Evolutionary conservation across 768 basidiomycete genomes (phyloP), one percentile per base, ranked within the genome.

Genomic region (Phanerochaete sordida): DNA sequence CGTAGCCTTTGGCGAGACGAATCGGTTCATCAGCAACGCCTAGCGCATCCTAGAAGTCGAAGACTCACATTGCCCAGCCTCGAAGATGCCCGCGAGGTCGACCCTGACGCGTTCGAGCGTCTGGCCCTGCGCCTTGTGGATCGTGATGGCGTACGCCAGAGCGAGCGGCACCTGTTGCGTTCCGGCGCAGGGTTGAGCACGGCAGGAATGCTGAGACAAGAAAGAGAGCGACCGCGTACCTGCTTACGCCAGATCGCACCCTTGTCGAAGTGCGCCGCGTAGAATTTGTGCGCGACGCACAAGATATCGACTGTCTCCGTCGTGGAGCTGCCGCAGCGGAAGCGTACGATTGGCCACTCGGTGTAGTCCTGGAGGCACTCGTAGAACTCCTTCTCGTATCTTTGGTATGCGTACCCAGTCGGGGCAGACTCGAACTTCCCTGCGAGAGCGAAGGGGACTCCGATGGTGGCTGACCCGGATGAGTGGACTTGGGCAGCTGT

Each of bases 121-220:
- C 70, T 94, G 93, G 0, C 93, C 93, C 69, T 96, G 93, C 2
- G 87, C 88, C 68, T 95, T 95, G 74, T 94, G 91, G 39, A 95
- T 85, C 47, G 85, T 87, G 68, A 94, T 77, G 0, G 92, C 91
- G 88, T 91, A 94, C 0, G 93, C 86, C 19, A 93, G 74, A 51
- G 86, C 85, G 4, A 88, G 63, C 1, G 84, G 82, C 13, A 35
- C 33, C 33, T 35, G 13, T 35, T 13, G 33, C 33, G 33, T 35
- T n/a, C n/a, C n/a, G n/a, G n/a, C n/a, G n/a, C n/a, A n/a, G n/a
- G n/a, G n/a, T n/a, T n/a, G n/a, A n/a, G n/a, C n/a, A n/a, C n/a
- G n/a, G n/a, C n/a, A n/a, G n/a, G n/a, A n/a, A n/a, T n/a, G n/a
- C n/a, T n/a, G 33, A 35, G 33, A 13, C 6, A 6, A 35, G 7